Evolutionary conservation across 345 rosid species (phyloP).

Genomic region (Passiflora organensis): DNA sequence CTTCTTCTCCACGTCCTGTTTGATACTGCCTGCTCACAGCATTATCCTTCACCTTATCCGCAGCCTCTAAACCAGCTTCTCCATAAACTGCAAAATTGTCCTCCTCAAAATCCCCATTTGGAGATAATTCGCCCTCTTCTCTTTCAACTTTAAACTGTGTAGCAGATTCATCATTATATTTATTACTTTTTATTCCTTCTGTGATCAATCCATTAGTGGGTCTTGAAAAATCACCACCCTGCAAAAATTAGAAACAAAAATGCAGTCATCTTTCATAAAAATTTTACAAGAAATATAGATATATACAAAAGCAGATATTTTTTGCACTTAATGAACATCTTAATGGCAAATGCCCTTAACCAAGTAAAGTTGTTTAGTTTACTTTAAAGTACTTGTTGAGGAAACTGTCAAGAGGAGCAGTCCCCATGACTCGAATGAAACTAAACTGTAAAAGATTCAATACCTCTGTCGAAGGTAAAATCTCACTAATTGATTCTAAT

Average conservation of each 20-base stretch:
- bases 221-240: constrained; percentile 54
- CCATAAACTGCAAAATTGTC: constrained; percentile 74
- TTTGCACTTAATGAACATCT: neutral
- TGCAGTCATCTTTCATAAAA: constrained; percentile 11
- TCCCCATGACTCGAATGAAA: neutral
- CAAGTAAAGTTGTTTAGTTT: neutral
- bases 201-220: constrained; percentile 48
- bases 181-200: constrained; percentile 40
- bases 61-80: constrained; percentile 52
- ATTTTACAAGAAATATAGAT: neutral
- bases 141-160: constrained; percentile 69
- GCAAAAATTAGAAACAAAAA: constrained; percentile 20
- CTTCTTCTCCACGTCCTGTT: constrained; percentile 45
- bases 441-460: constrained; percentile 9
- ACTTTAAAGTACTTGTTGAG: neutral
- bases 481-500: constrained; percentile 46
- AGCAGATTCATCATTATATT: constrained; percentile 43
- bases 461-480: constrained; percentile 60
- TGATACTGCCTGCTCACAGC: constrained; percentile 40
- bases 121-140: constrained; percentile 98
- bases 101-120: constrained; percentile 88
- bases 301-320: neutral
- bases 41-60: constrained; percentile 48
- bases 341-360: neutral
- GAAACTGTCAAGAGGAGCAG: neutral